Evolutionary conservation across 306 rosid genomes (phyloP).

Genomic region (Acmispon strigosus): DNA sequence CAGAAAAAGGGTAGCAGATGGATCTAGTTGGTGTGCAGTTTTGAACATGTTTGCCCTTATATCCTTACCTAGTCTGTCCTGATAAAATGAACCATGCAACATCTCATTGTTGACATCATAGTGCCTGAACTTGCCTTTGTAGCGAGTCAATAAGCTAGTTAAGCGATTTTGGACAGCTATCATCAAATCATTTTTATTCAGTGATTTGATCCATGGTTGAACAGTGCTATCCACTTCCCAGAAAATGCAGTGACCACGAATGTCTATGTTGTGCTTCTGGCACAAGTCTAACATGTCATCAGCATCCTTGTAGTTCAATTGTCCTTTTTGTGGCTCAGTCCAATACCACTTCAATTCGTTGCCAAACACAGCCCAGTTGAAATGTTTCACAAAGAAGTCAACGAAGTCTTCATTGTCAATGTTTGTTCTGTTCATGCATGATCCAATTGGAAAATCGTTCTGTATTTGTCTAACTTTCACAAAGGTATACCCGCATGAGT

Average conservation of each 20-base stretch:
- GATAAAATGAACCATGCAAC: constrained; percentile 82
- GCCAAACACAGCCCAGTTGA: constrained; percentile 96
- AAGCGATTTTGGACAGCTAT: constrained; percentile 73
- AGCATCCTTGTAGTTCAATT: constrained; percentile 71
- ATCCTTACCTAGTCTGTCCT: constrained; percentile 66
- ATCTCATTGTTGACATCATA: constrained; percentile 92
- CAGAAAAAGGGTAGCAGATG: constrained; percentile 60
- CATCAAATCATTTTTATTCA: constrained; percentile 53
- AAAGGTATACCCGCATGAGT: constrained; percentile 25
- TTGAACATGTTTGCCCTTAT: constrained; percentile 82
- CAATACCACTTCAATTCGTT: constrained; percentile 95
- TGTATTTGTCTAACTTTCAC: constrained; percentile 59
- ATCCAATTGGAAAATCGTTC: constrained; percentile 78
- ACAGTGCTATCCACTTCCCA: constrained; percentile 78
- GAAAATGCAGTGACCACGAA: constrained; percentile 89
- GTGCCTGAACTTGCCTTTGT: constrained; percentile 77
- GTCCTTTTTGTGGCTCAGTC: constrained; percentile 89
- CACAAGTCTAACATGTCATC: constrained; percentile 71
- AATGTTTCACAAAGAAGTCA: constrained; percentile 59
- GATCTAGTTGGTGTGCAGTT: constrained; percentile 59
- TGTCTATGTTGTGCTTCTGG: constrained; percentile 49
- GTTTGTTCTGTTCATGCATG: constrained; percentile 73
- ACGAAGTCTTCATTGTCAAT: constrained; percentile 89
- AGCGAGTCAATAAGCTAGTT: constrained; percentile 52
- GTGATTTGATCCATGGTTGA: constrained; percentile 64